Evolutionary conservation across 176 grass and related monocot genomes (phyloP).

Genomic region (Bothriochloa decipiens): DNA sequence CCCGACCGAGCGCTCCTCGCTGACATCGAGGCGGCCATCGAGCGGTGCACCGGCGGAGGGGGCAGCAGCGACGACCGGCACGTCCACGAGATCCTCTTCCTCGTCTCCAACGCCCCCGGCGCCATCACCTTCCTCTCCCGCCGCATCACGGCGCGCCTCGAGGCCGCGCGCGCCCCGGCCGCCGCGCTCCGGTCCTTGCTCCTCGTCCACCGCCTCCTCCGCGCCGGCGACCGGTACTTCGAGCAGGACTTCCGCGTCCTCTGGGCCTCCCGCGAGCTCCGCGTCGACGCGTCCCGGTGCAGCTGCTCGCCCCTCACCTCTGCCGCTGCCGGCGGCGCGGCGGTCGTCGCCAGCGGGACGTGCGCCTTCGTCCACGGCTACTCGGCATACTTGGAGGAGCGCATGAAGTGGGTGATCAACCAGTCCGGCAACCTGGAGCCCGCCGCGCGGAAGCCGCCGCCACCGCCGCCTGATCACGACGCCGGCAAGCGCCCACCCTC

Average conservation of each 20-base stretch:
- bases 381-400: slow-evolving; percentile 79
- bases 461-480: background rate
- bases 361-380: slow-evolving; percentile 78
- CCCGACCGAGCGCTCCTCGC: slow-evolving; percentile 60
- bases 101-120: slow-evolving; percentile 89
- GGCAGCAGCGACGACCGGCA: slow-evolving; percentile 51
- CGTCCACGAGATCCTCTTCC: slow-evolving; percentile 89
- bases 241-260: slow-evolving; percentile 78
- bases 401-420: slow-evolving; percentile 80
- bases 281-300: slow-evolving; percentile 45
- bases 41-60: slow-evolving; percentile 59
- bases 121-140: slow-evolving; percentile 86
- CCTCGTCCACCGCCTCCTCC: slow-evolving; percentile 89
- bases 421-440: slow-evolving; percentile 87
- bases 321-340: background rate
- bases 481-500: background rate
- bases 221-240: slow-evolving; percentile 81
- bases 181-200: slow-evolving; percentile 65
- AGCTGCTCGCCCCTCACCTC: slow-evolving; percentile 7
- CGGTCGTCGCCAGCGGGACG: background rate
- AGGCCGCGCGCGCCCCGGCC: slow-evolving; percentile 49
- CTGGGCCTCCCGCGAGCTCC: slow-evolving; percentile 69
- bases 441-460: slow-evolving; percentile 16
- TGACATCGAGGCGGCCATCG: slow-evolving; percentile 70
- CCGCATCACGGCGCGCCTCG: slow-evolving; percentile 71